A percentile compares a stretch with the other conserved stretches of the same genome.
Conservation (phyloP, 1,284 basidiomycete species). For the Apiotrichum veenhuisii region DNA sequence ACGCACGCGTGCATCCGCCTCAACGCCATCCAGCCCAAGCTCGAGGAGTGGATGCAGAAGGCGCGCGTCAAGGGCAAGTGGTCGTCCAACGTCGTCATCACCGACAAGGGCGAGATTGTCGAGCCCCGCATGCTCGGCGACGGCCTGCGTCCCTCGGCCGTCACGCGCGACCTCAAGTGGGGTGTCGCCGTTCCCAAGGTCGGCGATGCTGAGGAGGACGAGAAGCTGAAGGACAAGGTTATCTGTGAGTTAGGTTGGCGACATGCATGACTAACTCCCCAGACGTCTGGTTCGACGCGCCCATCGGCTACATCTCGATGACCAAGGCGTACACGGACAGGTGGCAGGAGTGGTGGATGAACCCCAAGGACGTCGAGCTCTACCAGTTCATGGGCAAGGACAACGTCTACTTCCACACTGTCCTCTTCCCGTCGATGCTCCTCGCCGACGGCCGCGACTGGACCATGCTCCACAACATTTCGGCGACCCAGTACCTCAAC, state of each 20-base stretch:
- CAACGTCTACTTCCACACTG: conserved; percentile 81
- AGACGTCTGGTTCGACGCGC: conserved; percentile 97
- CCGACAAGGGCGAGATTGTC: conserved; percentile 77
- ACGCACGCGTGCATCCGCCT: conserved; percentile 94
- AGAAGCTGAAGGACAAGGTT: conserved; percentile 89
- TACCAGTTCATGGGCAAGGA: conserved; percentile 99
- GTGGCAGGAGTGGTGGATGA: conserved; percentile 98
- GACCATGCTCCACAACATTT: conserved; percentile 93
- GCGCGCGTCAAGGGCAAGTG: conserved; percentile 80
- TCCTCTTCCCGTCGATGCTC: conserved; percentile 89
- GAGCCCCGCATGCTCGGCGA: conserved; percentile 78
- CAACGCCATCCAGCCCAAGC: conserved; percentile 73
- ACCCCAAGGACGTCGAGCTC: conserved; percentile 82
- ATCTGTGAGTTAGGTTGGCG: conserved; percentile 65
- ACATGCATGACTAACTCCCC: conserved; percentile 11
- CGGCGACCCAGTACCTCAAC: conserved; percentile 95
- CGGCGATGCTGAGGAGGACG: conserved; percentile 64
- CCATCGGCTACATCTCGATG: conserved; percentile 96
- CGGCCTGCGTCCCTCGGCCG: conserved; percentile 81
- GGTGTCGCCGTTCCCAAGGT: conserved; percentile 85
- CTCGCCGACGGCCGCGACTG: conserved; percentile 86
- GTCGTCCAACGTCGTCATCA: conserved; percentile 88
- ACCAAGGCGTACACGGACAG: conserved; percentile 92
- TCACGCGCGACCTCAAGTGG: conserved; percentile 95
- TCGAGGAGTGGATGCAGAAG: conserved; percentile 83